Evolutionary conservation across 2,329 filamentous ascomycete genomes (phyloP).

Genomic region (Xylariaceae sp.): DNA sequence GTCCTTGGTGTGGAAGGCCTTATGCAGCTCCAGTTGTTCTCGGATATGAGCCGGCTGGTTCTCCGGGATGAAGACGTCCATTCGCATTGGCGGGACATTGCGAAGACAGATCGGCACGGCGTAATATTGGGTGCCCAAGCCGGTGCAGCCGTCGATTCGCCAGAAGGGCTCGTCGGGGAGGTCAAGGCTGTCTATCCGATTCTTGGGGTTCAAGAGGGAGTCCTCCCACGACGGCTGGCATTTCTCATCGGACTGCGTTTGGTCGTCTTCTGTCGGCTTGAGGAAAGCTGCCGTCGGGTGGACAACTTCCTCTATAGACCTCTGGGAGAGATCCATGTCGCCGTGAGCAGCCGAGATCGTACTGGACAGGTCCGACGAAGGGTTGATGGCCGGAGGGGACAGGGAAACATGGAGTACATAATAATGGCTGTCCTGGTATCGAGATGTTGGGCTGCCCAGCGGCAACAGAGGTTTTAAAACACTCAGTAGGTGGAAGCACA

Average conservation of each 20-base stretch:
- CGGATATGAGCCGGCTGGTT: slow-evolving; percentile 39
- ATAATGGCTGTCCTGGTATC: slow-evolving; percentile 1
- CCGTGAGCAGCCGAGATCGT: slow-evolving; percentile 12
- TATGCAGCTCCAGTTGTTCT: slow-evolving; percentile 42
- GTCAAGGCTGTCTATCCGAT: slow-evolving; percentile 53
- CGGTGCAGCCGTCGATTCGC: slow-evolving; percentile 55
- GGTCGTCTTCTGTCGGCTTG: slow-evolving; percentile 9
- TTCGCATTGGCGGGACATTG: slow-evolving; percentile 43
- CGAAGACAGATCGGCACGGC: slow-evolving; percentile 47
- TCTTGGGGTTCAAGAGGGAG: slow-evolving; percentile 54
- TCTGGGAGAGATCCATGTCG: slow-evolving; percentile 49
- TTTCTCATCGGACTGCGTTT: slow-evolving; percentile 6
- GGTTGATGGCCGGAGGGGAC: slow-evolving; percentile 2
- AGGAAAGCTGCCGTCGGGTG: slow-evolving; percentile 53
- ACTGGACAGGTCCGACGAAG: slow-evolving; percentile 11
- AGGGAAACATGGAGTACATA: slow-evolving; percentile 3
- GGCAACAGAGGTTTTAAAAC: not conserved
- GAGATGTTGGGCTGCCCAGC: slow-evolving; percentile 6
- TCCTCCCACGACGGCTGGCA: slow-evolving; percentile 35
- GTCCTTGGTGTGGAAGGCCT: slow-evolving; percentile 52
- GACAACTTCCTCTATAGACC: slow-evolving; percentile 49
- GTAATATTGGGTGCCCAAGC: slow-evolving; percentile 53
- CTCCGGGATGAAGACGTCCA: slow-evolving; percentile 55
- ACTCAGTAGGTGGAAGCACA: not conserved
- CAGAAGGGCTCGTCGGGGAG: slow-evolving; percentile 42